Evolutionary conservation across 192 early-diverging fungal species (phyloP).

Genomic region (Backusella liffmaniae): DNA sequence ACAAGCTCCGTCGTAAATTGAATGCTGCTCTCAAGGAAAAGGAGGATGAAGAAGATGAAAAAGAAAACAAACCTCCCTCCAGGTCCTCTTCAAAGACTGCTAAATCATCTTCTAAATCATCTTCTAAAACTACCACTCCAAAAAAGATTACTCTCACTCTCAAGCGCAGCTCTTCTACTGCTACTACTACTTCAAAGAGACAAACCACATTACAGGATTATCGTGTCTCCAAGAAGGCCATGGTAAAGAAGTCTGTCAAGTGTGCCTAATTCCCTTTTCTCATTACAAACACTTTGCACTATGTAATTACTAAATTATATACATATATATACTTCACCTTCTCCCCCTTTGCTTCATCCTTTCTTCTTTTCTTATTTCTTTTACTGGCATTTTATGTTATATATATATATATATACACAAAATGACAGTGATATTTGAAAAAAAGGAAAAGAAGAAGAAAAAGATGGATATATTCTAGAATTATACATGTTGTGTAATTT

Average conservation of each 20-base stretch:
- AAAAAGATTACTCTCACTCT: not conserved
- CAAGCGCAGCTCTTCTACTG: not conserved
- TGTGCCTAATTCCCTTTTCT: not conserved
- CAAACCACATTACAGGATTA: not conserved
- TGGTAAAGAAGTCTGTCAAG: not conserved
- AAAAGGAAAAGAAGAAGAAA: no score
- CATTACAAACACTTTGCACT: not conserved
- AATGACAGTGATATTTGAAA: no score
- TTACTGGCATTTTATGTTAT: no score
- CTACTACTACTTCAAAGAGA: not conserved
- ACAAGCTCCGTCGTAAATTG: not conserved
- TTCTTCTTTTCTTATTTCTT: not conserved
- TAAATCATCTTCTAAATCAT: not conserved
- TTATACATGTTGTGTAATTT: no score
- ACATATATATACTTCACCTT: not conserved
- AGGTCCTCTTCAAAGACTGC: not conserved
- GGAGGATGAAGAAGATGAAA: not conserved
- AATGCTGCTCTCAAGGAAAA: not conserved
- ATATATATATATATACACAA: no score
- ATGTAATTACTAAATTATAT: not conserved
- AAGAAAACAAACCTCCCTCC: conserved; percentile 2
- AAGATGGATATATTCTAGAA: no score
- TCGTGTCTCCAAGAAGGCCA: not conserved
- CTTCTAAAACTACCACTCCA: not conserved
- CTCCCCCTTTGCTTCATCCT: not conserved